These are phyloP conservation scores for Physocladia obscura DNA, from an alignment of 192 early-diverging fungal species.

Conservation along the genomic window DNA sequence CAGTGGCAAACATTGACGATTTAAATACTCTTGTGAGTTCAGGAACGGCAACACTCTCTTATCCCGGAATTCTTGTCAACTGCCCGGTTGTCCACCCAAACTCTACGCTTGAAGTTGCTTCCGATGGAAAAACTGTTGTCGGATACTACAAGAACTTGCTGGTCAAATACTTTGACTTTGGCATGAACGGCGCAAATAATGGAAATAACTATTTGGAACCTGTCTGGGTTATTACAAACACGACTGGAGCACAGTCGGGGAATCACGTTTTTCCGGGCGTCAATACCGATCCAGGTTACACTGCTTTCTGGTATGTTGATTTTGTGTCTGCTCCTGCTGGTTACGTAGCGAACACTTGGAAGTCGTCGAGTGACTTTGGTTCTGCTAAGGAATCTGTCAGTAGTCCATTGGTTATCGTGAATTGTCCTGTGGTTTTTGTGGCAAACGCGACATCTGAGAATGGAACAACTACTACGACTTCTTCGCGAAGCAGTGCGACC, in stretches of 20 bases:
- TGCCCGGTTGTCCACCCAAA: conserved; percentile 22
- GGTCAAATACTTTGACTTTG: conserved; percentile 26
- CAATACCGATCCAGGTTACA: conserved; percentile 4
- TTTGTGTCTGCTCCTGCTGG: too few relatives aligned
- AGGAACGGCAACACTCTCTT: neutral
- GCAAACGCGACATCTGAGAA: too few relatives aligned
- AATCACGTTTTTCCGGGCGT: conserved; percentile 18
- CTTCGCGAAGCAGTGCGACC: too few relatives aligned
- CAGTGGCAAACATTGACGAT: neutral
- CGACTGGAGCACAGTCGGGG: neutral
- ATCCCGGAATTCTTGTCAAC: conserved; percentile 7
- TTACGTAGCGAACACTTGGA: too few relatives aligned
- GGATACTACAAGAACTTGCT: conserved; percentile 6
- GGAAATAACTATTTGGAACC: conserved; percentile 15
- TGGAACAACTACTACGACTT: too few relatives aligned
- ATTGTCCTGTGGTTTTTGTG: too few relatives aligned
- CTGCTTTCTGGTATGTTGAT: conserved; percentile 21
- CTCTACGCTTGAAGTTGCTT: neutral
- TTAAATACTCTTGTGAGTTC: neutral
- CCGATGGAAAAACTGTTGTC: conserved; percentile 8
- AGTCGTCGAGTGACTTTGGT: too few relatives aligned
- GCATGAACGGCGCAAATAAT: conserved; percentile 6
- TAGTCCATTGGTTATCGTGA: too few relatives aligned
- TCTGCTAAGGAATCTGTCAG: too few relatives aligned
- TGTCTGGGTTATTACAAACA: conserved; percentile 6